Evolutionary conservation across 75 land plant species (phyloP).

Genomic region (Picea glauca): DNA sequence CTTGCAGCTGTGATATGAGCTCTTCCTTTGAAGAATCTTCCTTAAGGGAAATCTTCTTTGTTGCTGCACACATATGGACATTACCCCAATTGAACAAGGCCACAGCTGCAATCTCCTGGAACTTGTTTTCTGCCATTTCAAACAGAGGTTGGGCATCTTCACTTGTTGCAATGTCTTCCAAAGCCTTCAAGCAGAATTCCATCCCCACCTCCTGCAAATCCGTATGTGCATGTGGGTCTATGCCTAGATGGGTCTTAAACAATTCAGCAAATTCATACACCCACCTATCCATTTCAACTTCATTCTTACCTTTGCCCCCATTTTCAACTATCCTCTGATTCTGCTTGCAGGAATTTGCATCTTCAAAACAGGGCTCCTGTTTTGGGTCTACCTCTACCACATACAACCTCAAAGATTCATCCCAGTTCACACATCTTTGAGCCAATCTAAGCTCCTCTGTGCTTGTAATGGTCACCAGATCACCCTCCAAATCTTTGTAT

Average conservation of each 20-base stretch:
- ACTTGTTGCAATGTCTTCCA: constrained; percentile 64
- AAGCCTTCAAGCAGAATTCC: constrained; percentile 70
- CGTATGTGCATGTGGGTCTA: constrained; percentile 61
- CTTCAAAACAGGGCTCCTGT: constrained; percentile 54
- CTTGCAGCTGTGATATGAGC: constrained; percentile 28
- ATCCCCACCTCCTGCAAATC: constrained; percentile 79
- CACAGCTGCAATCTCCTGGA: constrained; percentile 77
- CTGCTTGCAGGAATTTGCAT: constrained; percentile 1
- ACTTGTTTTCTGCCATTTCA: constrained; percentile 54
- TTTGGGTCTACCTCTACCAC: constrained; percentile 54
- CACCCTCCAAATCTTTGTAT: constrained; percentile 71
- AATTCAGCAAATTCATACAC: constrained; percentile 58
- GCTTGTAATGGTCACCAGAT: constrained; percentile 66
- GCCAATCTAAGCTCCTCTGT: constrained; percentile 58
- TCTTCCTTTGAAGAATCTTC: constrained; percentile 43
- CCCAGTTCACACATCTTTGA: constrained; percentile 26
- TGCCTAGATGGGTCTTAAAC: constrained; percentile 67
- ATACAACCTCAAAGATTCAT: constrained; percentile 40
- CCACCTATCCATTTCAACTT: constrained; percentile 49
- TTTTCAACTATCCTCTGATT: background rate
- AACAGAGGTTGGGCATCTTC: constrained; percentile 70
- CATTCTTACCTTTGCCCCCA: background rate
- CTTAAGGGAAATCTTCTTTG: constrained; percentile 38
- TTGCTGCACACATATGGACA: constrained; percentile 73
- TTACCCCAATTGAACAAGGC: constrained; percentile 87